Base-by-base conservation (phyloP, 345 rosid genomes). In the Aquilaria malaccensis region DNA sequence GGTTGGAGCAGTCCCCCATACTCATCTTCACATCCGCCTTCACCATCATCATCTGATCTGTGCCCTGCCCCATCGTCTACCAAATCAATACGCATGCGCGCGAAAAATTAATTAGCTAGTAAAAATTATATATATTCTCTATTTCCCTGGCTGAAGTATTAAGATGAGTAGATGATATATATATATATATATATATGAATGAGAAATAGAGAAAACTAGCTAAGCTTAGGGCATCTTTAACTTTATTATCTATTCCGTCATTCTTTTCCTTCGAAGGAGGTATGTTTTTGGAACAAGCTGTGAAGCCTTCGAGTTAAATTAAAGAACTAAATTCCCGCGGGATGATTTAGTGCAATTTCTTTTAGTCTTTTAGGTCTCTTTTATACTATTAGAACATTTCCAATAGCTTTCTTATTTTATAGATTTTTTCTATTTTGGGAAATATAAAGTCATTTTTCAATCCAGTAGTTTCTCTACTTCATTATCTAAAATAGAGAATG, bases 211-310 rank as follows among this genome's bases (percentile, higher is more conserved):
- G 1, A 22, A 22, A 22, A 22, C 22, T 22, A 22, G 22, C 22
- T 22, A 22, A 22, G 22, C 0, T 22, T 22, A 22, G 22, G 22
- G 22, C 22, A 22, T 22, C 22, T 22, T 11, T 31, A 14, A 41
- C 10, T 61, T 61, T 30, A 9, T 29, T n/a, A 46, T 41, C 10
- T 55, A 22, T 22, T 22, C 22, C 22, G 22, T 46, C 56, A 29
- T 65, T 56, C 61, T 41, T 65, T 65, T 33, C 68, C 48, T 65
- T 0, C 5, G 5, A 9, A 33, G 49, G 6, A 57, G 15, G 67
- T 22, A 22, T 46, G 9, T 53, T 13, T 0, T 3, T 12, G 67
- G 59, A 63, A 63, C 59, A 63, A 53, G 32, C 30, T 53, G 10
- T 45, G 12, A 11, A 12, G 13, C 22, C 4, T 45, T 31, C 12